Evolutionary conservation across 2,329 filamentous ascomycete species (phyloP).

Genomic region (Trichoderma pleuroti): DNA sequence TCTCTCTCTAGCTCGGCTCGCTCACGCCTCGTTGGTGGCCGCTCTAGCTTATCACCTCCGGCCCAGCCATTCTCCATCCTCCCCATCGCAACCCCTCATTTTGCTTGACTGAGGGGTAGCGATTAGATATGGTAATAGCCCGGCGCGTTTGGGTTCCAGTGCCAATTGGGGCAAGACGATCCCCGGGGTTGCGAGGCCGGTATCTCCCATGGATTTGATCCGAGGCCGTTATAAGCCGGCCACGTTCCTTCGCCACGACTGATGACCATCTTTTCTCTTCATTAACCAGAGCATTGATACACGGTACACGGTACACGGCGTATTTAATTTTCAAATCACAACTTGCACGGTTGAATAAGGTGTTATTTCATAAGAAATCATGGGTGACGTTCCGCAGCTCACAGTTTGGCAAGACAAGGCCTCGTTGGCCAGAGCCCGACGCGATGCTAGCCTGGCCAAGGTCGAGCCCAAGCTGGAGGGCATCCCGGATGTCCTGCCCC

Average conservation of each 20-base stretch:
- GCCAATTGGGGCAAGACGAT: conserved; percentile 5
- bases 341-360: not conserved
- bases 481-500: conserved; percentile 7
- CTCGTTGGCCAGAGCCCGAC: not conserved
- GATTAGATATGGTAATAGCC: conserved; percentile 14
- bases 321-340: not conserved
- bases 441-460: conserved; percentile 2
- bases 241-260: not conserved
- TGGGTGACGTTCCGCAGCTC: conserved; percentile 4
- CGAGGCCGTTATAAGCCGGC: conserved; percentile 10
- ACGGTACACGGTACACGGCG: not conserved
- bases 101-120: conserved; percentile 11
- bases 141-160: not conserved
- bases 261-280: not conserved
- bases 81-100: conserved; percentile 9
- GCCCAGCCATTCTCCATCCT: not conserved
- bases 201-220: not conserved
- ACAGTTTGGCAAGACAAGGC: not conserved
- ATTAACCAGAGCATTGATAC: not conserved
- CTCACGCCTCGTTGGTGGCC: not conserved
- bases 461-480: conserved; percentile 11
- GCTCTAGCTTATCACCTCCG: not conserved
- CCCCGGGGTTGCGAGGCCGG: not conserved
- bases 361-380: not conserved
- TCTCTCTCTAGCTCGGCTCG: not conserved